Evolutionary conservation across 495 filamentous ascomycete genomes (phyloP), one percentile per base, ranked within the genome.

Genomic region (Choiromyces venosus): DNA sequence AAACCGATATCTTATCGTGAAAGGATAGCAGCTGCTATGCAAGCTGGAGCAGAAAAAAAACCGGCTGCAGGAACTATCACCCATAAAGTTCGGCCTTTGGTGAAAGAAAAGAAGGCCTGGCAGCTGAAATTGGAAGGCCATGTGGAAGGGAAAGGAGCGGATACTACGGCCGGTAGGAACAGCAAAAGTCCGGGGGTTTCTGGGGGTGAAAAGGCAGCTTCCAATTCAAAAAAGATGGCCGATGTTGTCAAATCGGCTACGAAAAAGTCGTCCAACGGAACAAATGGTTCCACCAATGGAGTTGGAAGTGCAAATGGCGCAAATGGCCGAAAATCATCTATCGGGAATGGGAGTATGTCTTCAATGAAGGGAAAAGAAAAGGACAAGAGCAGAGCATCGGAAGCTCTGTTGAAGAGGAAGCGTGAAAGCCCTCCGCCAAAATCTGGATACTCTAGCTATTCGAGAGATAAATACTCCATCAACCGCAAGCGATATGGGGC

Each of bases 171-270:
- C 36, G 73, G 78, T n/a, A 78, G 76, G 33, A 78, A 66, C 33
- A 81, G 79, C 42, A 81, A 81, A 61, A 81, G 79, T 35, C 79
- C 79, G 2, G 76, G 79, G 16, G 66, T 73, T 46, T 79, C 79
- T 37, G 72, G 73, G 25, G 76, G 71, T 37, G 79, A 81, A 67
- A 81, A 81, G 42, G 74, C 69, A 25, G 69, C 37, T 67, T 40
- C 67, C 68, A 67, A 33, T 42, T 74, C 73, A 65, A 81, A 73
- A 37, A 73, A 73, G 37, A 37, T 64, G 25, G 61, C 44, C 18
- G 72, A 76, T 36, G 36, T 65, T 8, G 38, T 37, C 7, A 81
- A 81, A 46, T 38, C 68, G 29, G 56, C 40, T n/a, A 70, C 66
- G 39, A 69, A 65, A 29, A 81, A 79, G 65, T 33, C 52, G 4